A percentile compares a stretch with the other conserved stretches of the same genome.
Evolutionary conservation across 2,329 filamentous ascomycete species (phyloP).

Genomic region (Microdochium paspali): DNA sequence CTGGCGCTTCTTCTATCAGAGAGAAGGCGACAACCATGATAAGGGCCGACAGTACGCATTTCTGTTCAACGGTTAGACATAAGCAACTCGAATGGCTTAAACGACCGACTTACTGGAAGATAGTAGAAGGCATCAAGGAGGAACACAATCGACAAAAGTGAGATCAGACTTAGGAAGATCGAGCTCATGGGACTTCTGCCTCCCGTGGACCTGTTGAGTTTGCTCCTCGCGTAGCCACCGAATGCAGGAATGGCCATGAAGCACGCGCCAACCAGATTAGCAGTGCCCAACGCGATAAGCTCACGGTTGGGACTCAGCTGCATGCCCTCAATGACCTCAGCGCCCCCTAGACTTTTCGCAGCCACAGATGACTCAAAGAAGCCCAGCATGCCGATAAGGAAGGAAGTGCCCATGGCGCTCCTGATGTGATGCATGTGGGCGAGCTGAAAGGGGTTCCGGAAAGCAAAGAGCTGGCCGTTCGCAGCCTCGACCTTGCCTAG

Average conservation of each 20-base stretch:
- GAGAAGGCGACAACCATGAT: slow-evolving; percentile 94
- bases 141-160: slow-evolving; percentile 70
- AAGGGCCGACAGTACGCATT: slow-evolving; percentile 88
- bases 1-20: slow-evolving; percentile 87
- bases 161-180: slow-evolving; percentile 74
- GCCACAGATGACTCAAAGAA: slow-evolving; percentile 98
- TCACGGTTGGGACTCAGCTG: slow-evolving; percentile 85
- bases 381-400: slow-evolving; percentile 88
- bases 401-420: slow-evolving; percentile 81
- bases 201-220: slow-evolving; percentile 87
- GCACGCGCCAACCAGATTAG: slow-evolving; percentile 83
- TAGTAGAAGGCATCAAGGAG: slow-evolving; percentile 90
- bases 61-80: slow-evolving; percentile 38
- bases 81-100: not conserved
- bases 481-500: slow-evolving; percentile 72
- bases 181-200: slow-evolving; percentile 91
- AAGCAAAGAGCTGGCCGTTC: slow-evolving; percentile 63
- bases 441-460: slow-evolving; percentile 76
- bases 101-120: slow-evolving; percentile 61
- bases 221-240: slow-evolving; percentile 91
- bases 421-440: slow-evolving; percentile 73
- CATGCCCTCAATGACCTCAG: slow-evolving; percentile 65
- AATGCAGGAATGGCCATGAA: slow-evolving; percentile 93
- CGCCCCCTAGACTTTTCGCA: slow-evolving; percentile 74
- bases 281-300: slow-evolving; percentile 80